Evolutionary conservation across 108 stramenopile genomes (phyloP), one percentile per base, ranked within the genome.

Genomic region (Pseudonitzschia multiseries): DNA sequence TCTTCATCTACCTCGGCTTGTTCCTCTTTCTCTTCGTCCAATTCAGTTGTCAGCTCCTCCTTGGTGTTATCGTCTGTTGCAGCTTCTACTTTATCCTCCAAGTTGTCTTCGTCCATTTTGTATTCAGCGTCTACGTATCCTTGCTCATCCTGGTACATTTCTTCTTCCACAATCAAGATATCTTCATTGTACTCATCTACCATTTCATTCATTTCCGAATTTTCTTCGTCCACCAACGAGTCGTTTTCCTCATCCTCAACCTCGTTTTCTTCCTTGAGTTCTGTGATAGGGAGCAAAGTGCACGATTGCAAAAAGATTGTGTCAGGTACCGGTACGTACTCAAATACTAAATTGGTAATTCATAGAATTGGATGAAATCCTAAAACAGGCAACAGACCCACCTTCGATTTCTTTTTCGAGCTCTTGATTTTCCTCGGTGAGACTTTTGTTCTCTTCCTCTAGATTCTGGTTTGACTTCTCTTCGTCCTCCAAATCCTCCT

Each of bases 351-450:
- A 27, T 5, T 56, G 54, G 6, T 6, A 56, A 4, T 56, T 2
- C 2, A 22, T 22, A 6, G 24, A 56, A 22, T 56, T 2, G 54
- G 2, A 22, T 22, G 26, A 26, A 56, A 5, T 22, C 5, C 26
- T 2, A 6, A 6, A 36, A 36, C 36, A 36, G 6, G 2, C 6
- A 36, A 36, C 14, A 31, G 22, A 75, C 67, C 40, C 59, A 75
- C 74, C 74, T 65, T 79, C 85, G 13, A 76, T 41, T 63, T 76
- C 72, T 48, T 79, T 54, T 62, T 83, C 40, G 24, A 81, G 59
- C n/a, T 74, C 73, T 42, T 77, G 76, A 48, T 81, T 86, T 74
- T 86, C 71, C 46, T 70, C 43, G 20, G 76, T 65, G 29, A 81
- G 69, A 15, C 61, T 43, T 57, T 70, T 56, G 29, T 72, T 57